Evolutionary conservation across 495 filamentous ascomycete species (phyloP), one percentile per base, ranked within the genome.

Genomic region (Trichocladium antarcticum): DNA sequence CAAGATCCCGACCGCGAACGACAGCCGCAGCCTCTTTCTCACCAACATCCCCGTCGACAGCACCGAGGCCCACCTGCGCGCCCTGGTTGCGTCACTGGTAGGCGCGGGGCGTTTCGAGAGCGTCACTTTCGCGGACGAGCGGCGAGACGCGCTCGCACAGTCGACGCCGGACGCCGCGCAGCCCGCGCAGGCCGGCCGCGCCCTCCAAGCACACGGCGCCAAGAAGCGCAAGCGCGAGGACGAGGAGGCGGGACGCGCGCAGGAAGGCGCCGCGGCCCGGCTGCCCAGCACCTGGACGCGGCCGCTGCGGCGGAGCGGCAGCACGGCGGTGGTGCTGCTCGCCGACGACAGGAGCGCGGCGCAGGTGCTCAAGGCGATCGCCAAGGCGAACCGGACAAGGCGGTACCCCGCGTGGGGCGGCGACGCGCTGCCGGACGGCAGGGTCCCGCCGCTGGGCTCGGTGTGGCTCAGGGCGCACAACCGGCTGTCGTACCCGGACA

Each of bases 11-110:
- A 82, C 83, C 10, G 70, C 78, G 15, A 74, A 83, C 57, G 80
- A 89, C 57, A 61, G 75, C 19, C 81, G 87, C 49, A 84, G 83
- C 39, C 74, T 98, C 20, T 98, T 95, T 68, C 58, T 89, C 19
- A 82, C 88, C 51, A 97, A 98, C 61, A 60, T 90, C 6, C 93
- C 92, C 29, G 70, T 88, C 55, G 90, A 96, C 64, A 80, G 84
- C 47, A 94, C 85, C 31, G 79, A 84, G 41, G 57, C 67, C 0
- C 86, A 92, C 57, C 67, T 97, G 15, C 82, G 86, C 32, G 71
- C 76, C 47, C 68, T 98, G 0, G 87, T 95, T 55, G 67, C 76
- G 0, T 69, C 70, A 0, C 73, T 87, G 36, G 72, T 92, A 21
- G 81, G 85, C 27, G 78, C 79, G 5, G 84, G 83, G 21, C 75